phyloP scores from a whole-genome alignment of 2,329 filamentous ascomycete genomes.

The Zalaria obscura region DNA sequence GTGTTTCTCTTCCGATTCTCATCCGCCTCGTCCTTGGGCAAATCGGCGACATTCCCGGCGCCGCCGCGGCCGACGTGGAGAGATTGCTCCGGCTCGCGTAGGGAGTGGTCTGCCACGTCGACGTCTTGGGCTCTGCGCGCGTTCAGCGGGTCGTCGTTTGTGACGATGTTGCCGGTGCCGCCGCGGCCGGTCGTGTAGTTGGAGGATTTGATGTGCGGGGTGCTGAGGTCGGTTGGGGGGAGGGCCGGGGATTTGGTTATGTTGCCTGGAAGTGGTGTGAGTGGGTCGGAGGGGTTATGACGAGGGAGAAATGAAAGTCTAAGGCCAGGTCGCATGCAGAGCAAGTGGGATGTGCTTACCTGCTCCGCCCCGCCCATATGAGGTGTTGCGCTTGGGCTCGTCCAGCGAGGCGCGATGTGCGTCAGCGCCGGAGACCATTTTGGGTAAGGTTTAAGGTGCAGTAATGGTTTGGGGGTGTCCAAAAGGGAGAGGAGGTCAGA shows the following conservation, averaged over 20 bases:
- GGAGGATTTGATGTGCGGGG: slow-evolving; percentile 69
- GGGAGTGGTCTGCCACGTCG: slow-evolving; percentile 32
- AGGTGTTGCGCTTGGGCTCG: slow-evolving; percentile 22
- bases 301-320: slow-evolving; percentile 23
- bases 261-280: slow-evolving; percentile 25
- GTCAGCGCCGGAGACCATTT: no score
- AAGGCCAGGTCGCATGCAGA: not conserved
- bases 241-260: slow-evolving; percentile 25
- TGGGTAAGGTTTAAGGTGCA: no score
- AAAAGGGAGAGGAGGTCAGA: no score
- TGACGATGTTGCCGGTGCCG: slow-evolving; percentile 78
- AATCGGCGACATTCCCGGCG: slow-evolving; percentile 49
- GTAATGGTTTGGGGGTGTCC: no score
- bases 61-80: slow-evolving; percentile 61
- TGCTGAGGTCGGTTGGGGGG: slow-evolving; percentile 48
- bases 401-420: no score
- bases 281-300: not conserved
- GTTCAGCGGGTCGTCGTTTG: slow-evolving; percentile 51
- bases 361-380: slow-evolving; percentile 65
- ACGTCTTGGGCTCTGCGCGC: slow-evolving; percentile 77
- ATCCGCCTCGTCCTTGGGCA: slow-evolving; percentile 22
- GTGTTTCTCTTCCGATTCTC: slow-evolving; percentile 20
- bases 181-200: slow-evolving; percentile 82
- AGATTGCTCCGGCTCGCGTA: slow-evolving; percentile 42
- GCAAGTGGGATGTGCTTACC: slow-evolving; percentile 25